Conservation (phyloP, 768 basidiomycete species). For the Rhizopogon vesiculosus region DNA sequence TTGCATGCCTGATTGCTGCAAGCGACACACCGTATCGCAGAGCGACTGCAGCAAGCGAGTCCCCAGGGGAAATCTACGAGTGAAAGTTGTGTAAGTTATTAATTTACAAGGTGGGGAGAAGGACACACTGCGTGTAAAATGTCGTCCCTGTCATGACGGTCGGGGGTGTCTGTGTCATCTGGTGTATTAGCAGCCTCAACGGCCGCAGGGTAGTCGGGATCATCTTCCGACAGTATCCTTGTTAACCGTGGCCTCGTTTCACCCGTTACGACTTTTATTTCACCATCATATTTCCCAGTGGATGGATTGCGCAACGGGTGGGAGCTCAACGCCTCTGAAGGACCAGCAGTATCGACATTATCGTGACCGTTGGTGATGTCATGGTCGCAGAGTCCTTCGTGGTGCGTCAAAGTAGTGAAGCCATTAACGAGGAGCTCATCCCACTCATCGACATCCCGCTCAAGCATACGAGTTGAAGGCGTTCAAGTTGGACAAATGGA, state of each 20-base stretch:
- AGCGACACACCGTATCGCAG: constrained; percentile 86
- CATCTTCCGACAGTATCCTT: neutral
- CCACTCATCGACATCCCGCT: constrained; percentile 14
- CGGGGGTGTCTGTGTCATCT: too few relatives aligned
- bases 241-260: neutral
- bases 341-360: neutral
- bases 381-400: neutral
- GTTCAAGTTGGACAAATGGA: neutral
- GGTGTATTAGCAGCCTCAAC: neutral
- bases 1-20: constrained; percentile 77
- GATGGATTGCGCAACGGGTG: neutral
- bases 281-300: neutral
- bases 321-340: neutral
- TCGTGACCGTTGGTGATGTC: too few relatives aligned
- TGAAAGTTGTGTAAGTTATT: neutral
- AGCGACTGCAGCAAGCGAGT: constrained; percentile 84
- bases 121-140: neutral
- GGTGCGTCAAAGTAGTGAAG: neutral
- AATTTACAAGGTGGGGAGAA: neutral
- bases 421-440: constrained; percentile 17
- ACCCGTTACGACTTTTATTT: neutral
- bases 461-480: constrained; percentile 18
- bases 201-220: neutral
- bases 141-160: neutral
- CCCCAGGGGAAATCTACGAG: constrained; percentile 59